These are phyloP conservation scores for Aechmea fasciata DNA, from an alignment of 176 grass and related monocot species.

Conservation along the genomic window DNA sequence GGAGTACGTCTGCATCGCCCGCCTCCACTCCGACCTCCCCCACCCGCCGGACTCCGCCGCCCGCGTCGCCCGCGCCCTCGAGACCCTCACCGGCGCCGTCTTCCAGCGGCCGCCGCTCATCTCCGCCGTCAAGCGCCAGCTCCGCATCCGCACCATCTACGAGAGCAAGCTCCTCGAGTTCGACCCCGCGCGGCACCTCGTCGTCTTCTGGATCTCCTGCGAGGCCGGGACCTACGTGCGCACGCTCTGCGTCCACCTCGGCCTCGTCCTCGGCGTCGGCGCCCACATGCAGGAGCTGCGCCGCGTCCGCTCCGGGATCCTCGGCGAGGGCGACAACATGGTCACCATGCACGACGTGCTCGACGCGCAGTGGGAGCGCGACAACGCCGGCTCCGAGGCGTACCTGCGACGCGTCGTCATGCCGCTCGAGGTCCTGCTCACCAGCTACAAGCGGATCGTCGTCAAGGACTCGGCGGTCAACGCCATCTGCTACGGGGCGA, in stretches of 20 bases:
- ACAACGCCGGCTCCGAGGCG: conserved; percentile 65
- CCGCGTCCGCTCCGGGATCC: conserved; percentile 62
- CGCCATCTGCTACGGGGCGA: conserved; percentile 94
- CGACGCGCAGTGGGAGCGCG: conserved; percentile 72
- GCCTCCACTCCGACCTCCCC: conserved; percentile 62
- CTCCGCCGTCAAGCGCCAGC: conserved; percentile 84
- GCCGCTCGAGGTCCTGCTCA: conserved; percentile 79
- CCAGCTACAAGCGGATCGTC: conserved; percentile 94
- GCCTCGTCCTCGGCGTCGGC: conserved; percentile 67
- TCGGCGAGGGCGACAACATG: conserved; percentile 90
- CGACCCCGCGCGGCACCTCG: conserved; percentile 53
- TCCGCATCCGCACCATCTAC: conserved; percentile 81
- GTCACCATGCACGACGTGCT: conserved; percentile 96
- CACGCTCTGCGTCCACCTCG: conserved; percentile 77
- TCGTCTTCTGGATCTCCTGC: conserved; percentile 80
- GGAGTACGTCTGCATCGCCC: conserved; percentile 78
- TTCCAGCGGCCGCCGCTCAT: conserved; percentile 93
- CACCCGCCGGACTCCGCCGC: conserved; percentile 14
- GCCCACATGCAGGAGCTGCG: conserved; percentile 94
- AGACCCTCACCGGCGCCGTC: conserved; percentile 70
- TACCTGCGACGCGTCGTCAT: conserved; percentile 81
- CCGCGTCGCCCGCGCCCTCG: conserved; percentile 48
- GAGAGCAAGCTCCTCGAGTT: conserved; percentile 80
- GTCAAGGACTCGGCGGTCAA: conserved; percentile 92
- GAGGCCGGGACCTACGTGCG: conserved; percentile 81